A percentile compares a stretch with the other conserved stretches of the same genome.
Conservation (phyloP, 2,329 filamentous ascomycete species). For the Aphanoascus verrucosus region DNA sequence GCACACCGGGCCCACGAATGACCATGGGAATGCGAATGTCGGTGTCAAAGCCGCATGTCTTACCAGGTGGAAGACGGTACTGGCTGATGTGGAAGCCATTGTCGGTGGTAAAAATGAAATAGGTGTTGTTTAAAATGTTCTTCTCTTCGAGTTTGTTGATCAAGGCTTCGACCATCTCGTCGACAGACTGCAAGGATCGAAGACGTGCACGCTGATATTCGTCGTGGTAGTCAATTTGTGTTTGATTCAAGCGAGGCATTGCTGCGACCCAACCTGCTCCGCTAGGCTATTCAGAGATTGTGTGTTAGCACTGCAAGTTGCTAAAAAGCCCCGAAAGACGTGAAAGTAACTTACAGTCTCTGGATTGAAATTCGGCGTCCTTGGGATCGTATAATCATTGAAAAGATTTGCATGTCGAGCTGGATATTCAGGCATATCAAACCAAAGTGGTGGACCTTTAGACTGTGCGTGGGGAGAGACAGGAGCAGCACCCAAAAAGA, state of each 20-base stretch:
- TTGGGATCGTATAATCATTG: constrained; percentile 44
- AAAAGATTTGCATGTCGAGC: constrained; percentile 36
- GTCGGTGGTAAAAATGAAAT: constrained; percentile 51
- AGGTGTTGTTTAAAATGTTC: constrained; percentile 43
- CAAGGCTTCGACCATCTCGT: constrained; percentile 44
- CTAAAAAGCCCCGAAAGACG: background rate
- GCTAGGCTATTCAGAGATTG: constrained; percentile 23
- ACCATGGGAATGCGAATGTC: constrained; percentile 51
- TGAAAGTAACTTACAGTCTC: constrained; percentile 29
- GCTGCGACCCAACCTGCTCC: constrained; percentile 39
- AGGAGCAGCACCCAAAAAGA: constrained; percentile 56
- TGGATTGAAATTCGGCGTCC: constrained; percentile 56
- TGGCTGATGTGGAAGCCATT: constrained; percentile 54
- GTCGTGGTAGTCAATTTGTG: constrained; percentile 43
- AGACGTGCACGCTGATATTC: constrained; percentile 43
- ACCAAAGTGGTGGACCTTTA: constrained; percentile 18
- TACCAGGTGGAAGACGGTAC: constrained; percentile 48
- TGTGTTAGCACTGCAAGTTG: background rate
- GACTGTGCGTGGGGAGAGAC: constrained; percentile 52
- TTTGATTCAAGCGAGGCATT: constrained; percentile 37
- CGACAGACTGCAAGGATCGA: constrained; percentile 43
- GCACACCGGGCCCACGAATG: constrained; percentile 49
- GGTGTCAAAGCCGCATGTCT: constrained; percentile 49
- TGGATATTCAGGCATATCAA: constrained; percentile 32
- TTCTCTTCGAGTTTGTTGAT: constrained; percentile 34